Base-by-base conservation (phyloP, 139 green algal genomes). In the Volvox africanus region DNA sequence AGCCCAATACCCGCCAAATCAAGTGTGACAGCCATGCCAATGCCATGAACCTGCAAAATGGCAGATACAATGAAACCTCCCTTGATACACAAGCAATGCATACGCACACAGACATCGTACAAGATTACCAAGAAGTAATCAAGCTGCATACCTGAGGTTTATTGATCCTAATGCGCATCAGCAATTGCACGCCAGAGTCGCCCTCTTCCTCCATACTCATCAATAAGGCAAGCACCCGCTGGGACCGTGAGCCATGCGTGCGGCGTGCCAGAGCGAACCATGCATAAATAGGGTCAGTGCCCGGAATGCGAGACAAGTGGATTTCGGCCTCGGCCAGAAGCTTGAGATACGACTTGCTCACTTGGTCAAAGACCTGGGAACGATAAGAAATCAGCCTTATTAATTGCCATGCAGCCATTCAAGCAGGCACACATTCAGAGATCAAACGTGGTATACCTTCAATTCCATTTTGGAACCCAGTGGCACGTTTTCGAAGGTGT, bases 101-200 rank as follows among this genome's bases (percentile, higher is more conserved):
- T 55, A 55, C 9, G 44, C 44, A 55, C 44, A 55, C 5, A 55
- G 44, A 55, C 44, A 55, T 55, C 44, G 44, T 55, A 55, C 44
- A 55, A 55, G 44, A 55, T 55, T 14, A 55, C 5, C 44, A 68
- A 35, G 80, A 92, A 62, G 36, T 30, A 28, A 82, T n/a, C 55
- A 36, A 65, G 2, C 62, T 55, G 44, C 44, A 78, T n/a, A 91
- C 88, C 68, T 88, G 86, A 19, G 94, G 93, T 88, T 94, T 94
- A 77, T 81, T 84, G 28, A 96, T 92, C 88, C 97, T 95, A 61
- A 98, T 87, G 24, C 97, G 93, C 91, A 98, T 83, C 82, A 95
- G 92, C 75, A 98, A 90, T 92, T 97, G 94, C 21, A 92, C 61
- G 24, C 82, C 67, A 1, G 24, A 6, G 17, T 88, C 79, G 37